Percentiles rank a stretch among this genome's conserved stretches.
Conservation (phyloP, 108 stramenopile genomes). For the Discostella stelligeroides region DNA sequence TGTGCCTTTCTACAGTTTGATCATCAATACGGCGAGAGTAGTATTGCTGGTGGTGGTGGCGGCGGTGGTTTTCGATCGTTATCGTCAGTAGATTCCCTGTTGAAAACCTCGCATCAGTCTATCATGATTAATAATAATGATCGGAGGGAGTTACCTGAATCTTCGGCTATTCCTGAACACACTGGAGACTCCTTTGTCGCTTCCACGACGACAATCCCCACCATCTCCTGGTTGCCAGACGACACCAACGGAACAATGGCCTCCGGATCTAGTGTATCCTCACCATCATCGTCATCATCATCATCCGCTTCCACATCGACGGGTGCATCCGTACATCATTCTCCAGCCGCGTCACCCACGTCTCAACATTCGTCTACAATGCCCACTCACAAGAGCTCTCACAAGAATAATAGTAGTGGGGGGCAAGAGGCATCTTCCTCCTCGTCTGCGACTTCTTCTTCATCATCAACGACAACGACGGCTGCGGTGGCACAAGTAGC, state of each 20-base stretch:
- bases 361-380: background rate
- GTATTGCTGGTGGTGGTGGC: no score
- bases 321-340: no score
- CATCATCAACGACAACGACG: no score
- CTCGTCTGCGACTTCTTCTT: no score
- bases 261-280: background rate
- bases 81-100: background rate
- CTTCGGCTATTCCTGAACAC: conserved; percentile 4
- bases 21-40: conserved; percentile 39
- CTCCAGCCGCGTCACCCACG: background rate
- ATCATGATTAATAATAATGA: no score
- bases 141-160: background rate
- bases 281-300: background rate
- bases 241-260: background rate
- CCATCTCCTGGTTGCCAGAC: background rate
- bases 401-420: background rate
- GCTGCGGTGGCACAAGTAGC: background rate
- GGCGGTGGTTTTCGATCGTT: background rate
- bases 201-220: background rate
- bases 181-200: no score
- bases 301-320: background rate
- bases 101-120: background rate
- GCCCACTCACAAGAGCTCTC: background rate
- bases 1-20: conserved; percentile 33
- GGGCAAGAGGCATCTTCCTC: background rate